Evolutionary conservation across 1,284 basidiomycete species (phyloP).

Genomic region (Ceratorhiza oryzae-sativae): DNA sequence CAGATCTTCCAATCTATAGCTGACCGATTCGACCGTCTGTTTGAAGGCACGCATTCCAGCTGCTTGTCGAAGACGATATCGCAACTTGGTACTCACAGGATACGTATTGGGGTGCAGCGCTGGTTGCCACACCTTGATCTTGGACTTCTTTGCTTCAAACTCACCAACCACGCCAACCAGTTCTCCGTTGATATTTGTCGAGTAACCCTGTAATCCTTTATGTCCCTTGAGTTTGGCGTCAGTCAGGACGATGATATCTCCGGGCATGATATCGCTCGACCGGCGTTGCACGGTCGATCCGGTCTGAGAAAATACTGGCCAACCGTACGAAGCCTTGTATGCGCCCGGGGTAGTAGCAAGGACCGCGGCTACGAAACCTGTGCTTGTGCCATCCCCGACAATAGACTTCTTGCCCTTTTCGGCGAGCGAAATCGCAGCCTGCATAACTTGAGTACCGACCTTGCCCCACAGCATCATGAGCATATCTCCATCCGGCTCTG

Average conservation of each 20-base stretch:
- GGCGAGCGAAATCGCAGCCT: constrained; percentile 69
- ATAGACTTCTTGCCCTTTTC: constrained; percentile 77
- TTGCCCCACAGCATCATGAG: constrained; percentile 73
- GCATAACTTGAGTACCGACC: constrained; percentile 76
- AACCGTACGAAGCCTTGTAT: constrained; percentile 61
- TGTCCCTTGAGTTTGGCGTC: constrained; percentile 89
- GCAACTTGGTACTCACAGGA: constrained; percentile 42
- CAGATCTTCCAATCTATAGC: constrained; percentile 87
- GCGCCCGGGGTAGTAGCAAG: constrained; percentile 67
- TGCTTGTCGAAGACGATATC: constrained; percentile 1
- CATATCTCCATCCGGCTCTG: constrained; percentile 58
- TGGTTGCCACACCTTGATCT: constrained; percentile 82
- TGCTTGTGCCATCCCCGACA: constrained; percentile 82
- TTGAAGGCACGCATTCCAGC: constrained; percentile 16
- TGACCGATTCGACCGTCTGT: constrained; percentile 78
- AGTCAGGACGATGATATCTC: constrained; percentile 78
- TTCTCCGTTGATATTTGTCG: constrained; percentile 66
- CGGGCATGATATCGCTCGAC: constrained; percentile 81
- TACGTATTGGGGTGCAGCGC: constrained; percentile 61
- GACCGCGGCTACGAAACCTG: constrained; percentile 75
- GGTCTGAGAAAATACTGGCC: constrained; percentile 77
- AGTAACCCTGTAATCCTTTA: constrained; percentile 77
- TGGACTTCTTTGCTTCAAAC: constrained; percentile 84
- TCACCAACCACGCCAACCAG: constrained; percentile 80
- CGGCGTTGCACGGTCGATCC: constrained; percentile 71